These are phyloP conservation scores for Rhynchosporium agropyri DNA, from an alignment of 2,329 filamentous ascomycete species.

Conservation along the genomic window DNA sequence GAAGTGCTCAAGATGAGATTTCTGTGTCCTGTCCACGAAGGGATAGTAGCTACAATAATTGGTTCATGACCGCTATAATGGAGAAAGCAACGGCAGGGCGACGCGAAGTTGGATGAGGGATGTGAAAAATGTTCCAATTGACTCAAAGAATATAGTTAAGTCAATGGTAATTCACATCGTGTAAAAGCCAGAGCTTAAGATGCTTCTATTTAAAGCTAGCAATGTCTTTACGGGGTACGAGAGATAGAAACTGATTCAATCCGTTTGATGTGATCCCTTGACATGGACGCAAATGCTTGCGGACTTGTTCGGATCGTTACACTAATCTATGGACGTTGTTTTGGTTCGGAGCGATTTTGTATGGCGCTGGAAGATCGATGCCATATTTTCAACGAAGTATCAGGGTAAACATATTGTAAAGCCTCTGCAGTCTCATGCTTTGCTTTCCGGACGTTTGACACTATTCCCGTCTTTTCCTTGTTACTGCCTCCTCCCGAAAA, in stretches of 20 bases:
- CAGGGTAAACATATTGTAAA: not conserved
- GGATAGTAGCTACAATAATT: too few relatives aligned
- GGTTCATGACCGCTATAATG: too few relatives aligned
- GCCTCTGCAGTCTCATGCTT: constrained; percentile 2
- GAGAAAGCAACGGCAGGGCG: too few relatives aligned
- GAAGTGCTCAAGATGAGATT: too few relatives aligned
- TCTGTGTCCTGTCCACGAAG: too few relatives aligned
- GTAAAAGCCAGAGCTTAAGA: not conserved
- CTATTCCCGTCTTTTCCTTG: not conserved
- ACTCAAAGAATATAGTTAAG: not conserved
- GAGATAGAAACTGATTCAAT: not conserved
- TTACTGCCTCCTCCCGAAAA: not conserved
- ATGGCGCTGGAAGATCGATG: not conserved
- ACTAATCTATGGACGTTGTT: not conserved
- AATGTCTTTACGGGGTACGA: not conserved
- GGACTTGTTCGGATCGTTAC: not conserved
- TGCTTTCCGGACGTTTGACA: not conserved
- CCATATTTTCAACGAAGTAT: not conserved
- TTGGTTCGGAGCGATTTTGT: not conserved
- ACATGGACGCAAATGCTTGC: not conserved
- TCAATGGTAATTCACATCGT: not conserved
- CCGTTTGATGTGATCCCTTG: not conserved
- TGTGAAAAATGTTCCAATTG: not conserved
- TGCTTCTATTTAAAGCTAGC: not conserved
- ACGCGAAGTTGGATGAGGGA: too few relatives aligned